These are phyloP conservation scores for Exophiala sp. DNA, from an alignment of 2,329 filamentous ascomycete species.

Conservation along the genomic window DNA sequence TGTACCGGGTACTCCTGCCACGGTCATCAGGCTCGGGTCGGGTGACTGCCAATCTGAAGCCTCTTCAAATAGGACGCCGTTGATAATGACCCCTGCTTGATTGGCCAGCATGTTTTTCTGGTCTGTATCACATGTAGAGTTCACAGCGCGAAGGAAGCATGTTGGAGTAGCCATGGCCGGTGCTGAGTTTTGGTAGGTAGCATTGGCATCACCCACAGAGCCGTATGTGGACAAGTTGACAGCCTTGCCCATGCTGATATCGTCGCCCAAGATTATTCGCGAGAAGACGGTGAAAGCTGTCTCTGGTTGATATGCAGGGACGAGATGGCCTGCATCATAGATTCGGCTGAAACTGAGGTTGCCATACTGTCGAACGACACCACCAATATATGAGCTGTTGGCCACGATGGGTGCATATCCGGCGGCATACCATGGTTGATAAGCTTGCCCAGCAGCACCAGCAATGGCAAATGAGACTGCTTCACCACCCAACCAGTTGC, in stretches of 20 bases:
- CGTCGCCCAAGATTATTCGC: constrained; percentile 49
- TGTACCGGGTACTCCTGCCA: constrained; percentile 31
- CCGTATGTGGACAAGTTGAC: constrained; percentile 53
- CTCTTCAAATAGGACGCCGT: constrained; percentile 54
- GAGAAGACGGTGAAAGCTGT: constrained; percentile 53
- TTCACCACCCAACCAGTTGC: constrained; percentile 47
- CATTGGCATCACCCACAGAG: constrained; percentile 56
- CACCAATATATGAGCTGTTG: constrained; percentile 48
- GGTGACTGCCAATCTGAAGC: constrained; percentile 38
- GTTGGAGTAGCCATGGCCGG: constrained; percentile 49
- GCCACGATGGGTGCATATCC: constrained; percentile 50
- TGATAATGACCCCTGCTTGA: constrained; percentile 56
- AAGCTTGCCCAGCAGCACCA: constrained; percentile 26
- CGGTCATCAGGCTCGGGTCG: constrained; percentile 21
- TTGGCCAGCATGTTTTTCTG: constrained; percentile 47
- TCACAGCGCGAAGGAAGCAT: constrained; percentile 59
- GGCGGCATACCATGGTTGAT: constrained; percentile 32
- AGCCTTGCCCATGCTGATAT: constrained; percentile 48
- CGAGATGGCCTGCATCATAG: constrained; percentile 53
- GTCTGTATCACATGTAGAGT: constrained; percentile 52
- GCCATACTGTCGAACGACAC: constrained; percentile 38
- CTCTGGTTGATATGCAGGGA: constrained; percentile 52
- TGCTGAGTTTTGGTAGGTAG: constrained; percentile 55
- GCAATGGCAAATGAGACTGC: constrained; percentile 45
- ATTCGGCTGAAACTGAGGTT: constrained; percentile 48